phyloP scores from a whole-genome alignment of 2,329 filamentous ascomycete species.

The Aspergillus fischeri region DNA sequence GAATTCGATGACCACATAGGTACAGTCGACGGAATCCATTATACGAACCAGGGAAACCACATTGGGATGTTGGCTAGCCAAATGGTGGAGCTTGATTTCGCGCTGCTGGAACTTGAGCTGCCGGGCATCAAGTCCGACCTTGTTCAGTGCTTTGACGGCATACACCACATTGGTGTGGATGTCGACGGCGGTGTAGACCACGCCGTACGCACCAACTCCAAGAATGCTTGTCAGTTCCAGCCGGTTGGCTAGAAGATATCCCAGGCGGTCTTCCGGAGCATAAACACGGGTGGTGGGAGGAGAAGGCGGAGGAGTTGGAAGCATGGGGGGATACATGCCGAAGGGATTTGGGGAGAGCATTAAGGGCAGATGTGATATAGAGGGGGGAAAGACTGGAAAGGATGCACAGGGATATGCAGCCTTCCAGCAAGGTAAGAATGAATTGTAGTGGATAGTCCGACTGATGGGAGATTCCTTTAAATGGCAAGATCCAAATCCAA shows the following conservation, averaged over 20 bases:
- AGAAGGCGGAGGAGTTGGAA: constrained; percentile 45
- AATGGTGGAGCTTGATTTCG: constrained; percentile 87
- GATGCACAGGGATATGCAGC: not conserved
- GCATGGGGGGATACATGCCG: constrained; percentile 43
- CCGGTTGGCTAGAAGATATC: constrained; percentile 74
- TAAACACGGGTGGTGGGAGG: constrained; percentile 48
- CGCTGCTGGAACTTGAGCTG: constrained; percentile 87
- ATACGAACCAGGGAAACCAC: constrained; percentile 93
- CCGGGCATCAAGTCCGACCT: constrained; percentile 81
- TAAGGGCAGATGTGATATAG: constrained; percentile 4
- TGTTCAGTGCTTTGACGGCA: constrained; percentile 96
- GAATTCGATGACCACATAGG: constrained; percentile 93
- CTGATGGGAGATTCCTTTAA: not conserved
- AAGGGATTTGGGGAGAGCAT: constrained; percentile 18
- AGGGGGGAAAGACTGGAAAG: constrained; percentile 6
- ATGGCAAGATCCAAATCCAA: constrained; percentile 6
- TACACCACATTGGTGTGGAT: constrained; percentile 76
- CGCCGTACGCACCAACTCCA: constrained; percentile 91
- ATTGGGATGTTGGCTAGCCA: constrained; percentile 83
- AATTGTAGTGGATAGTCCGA: constrained; percentile 5
- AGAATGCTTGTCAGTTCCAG: constrained; percentile 81
- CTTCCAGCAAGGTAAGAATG: constrained; percentile 5
- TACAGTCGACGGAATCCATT: constrained; percentile 85
- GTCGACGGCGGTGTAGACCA: constrained; percentile 87
- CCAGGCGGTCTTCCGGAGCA: constrained; percentile 79